Percentiles rank a stretch among this genome's conserved stretches.
phyloP scores from a whole-genome alignment of 2,329 filamentous ascomycete species.

The Xylaria sp. region DNA sequence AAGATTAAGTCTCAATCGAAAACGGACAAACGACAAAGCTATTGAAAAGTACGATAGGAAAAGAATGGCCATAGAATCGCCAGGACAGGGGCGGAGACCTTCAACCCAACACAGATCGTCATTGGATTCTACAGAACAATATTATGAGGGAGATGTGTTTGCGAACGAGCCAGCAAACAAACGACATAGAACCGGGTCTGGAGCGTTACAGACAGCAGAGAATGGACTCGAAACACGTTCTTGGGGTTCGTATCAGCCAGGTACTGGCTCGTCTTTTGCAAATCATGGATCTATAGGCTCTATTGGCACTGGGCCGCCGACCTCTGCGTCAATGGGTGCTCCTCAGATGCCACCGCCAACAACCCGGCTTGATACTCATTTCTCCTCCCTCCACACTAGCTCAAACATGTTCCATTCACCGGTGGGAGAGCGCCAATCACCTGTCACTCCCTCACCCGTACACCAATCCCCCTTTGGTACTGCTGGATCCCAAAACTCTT shows the following conservation, averaged over 20 bases:
- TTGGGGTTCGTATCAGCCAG: slow-evolving; percentile 43
- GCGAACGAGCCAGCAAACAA: slow-evolving; percentile 43
- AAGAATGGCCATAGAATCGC: slow-evolving; percentile 34
- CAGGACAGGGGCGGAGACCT: slow-evolving; percentile 33
- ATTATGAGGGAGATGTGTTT: slow-evolving; percentile 45
- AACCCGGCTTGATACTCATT: slow-evolving; percentile 47
- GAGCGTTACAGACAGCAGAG: slow-evolving; percentile 42
- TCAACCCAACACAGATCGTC: slow-evolving; percentile 44
- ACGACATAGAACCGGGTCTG: slow-evolving; percentile 45
- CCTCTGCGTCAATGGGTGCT: slow-evolving; percentile 42
- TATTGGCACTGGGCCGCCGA: slow-evolving; percentile 45
- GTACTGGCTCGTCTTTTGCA: slow-evolving; percentile 39
- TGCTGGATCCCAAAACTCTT: slow-evolving; percentile 40
- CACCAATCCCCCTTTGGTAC: slow-evolving; percentile 47
- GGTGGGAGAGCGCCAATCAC: slow-evolving; percentile 45
- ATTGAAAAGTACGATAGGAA: slow-evolving; percentile 44
- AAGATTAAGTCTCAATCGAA: slow-evolving; percentile 64
- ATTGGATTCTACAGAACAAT: slow-evolving; percentile 42
- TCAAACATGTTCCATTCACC: slow-evolving; percentile 43
- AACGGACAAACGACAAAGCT: slow-evolving; percentile 52
- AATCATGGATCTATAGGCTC: slow-evolving; percentile 42
- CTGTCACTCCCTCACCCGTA: slow-evolving; percentile 46
- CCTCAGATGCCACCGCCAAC: slow-evolving; percentile 48
- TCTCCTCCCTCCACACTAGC: slow-evolving; percentile 43
- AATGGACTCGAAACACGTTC: slow-evolving; percentile 44